These are phyloP conservation scores for Mucor lusitanicus DNA, from an alignment of 371 early-diverging fungal genomes.

Conservation along the genomic window DNA sequence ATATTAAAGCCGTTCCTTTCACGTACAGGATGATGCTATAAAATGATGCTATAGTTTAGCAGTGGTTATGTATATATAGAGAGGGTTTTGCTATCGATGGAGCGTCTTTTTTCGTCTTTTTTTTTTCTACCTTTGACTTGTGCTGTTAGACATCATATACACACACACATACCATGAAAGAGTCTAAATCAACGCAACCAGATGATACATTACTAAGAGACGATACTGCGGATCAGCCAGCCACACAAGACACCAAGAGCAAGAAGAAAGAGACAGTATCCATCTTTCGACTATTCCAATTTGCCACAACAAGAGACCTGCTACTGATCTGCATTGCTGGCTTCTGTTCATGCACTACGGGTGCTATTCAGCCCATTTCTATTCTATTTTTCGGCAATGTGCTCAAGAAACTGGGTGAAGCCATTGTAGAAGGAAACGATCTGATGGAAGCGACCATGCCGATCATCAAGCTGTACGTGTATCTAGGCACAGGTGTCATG, in stretches of 20 bases:
- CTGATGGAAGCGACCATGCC: constrained; percentile 12
- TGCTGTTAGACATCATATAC: background rate
- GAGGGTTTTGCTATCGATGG: background rate
- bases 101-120: background rate
- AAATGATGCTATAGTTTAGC: background rate
- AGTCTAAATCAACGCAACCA: background rate
- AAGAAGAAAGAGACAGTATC: constrained; percentile 36
- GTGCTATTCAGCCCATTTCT: constrained; percentile 43
- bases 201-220: background rate
- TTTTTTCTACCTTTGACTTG: background rate
- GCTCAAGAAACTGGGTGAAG: constrained; percentile 8
- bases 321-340: constrained; percentile 29
- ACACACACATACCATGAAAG: background rate
- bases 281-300: constrained; percentile 36
- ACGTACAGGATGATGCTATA: background rate
- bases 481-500: constrained; percentile 38
- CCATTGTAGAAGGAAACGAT: constrained; percentile 28
- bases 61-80: background rate
- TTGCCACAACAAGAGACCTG: constrained; percentile 29
- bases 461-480: constrained; percentile 35
- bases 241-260: background rate
- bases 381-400: constrained; percentile 45
- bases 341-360: constrained; percentile 30
- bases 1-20: background rate
- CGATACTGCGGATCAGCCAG: background rate